Conservation (phyloP, 768 basidiomycete genomes). For the Fomitopsis serialis region DNA sequence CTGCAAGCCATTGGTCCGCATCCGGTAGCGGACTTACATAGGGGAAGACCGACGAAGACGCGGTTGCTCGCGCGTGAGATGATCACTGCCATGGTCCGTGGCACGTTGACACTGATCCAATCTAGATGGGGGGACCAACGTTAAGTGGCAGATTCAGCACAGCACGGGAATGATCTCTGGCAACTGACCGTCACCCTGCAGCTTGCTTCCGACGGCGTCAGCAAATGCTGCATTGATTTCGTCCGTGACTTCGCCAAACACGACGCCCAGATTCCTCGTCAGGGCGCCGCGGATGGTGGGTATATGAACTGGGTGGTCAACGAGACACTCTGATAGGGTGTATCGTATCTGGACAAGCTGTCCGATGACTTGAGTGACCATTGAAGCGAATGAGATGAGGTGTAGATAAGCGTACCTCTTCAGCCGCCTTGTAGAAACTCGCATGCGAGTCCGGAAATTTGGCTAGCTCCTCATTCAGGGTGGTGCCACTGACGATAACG, state of each 20-base stretch:
- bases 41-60: constrained; percentile 42
- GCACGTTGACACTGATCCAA: neutral
- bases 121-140: neutral
- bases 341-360: constrained; percentile 26
- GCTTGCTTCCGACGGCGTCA: neutral
- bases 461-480: constrained; percentile 46
- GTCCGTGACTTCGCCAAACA: constrained; percentile 13
- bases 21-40: constrained; percentile 31
- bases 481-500: constrained; percentile 35
- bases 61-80: constrained; percentile 39
- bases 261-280: constrained; percentile 9
- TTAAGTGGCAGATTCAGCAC: neutral
- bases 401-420: constrained; percentile 27
- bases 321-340: constrained; percentile 24
- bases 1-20: no score
- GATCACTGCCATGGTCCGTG: constrained; percentile 16
- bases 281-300: constrained; percentile 15
- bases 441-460: constrained; percentile 40
- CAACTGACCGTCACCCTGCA: neutral
- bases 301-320: constrained; percentile 11
- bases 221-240: constrained; percentile 6
- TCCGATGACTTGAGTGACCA: neutral
- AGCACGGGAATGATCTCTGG: neutral
- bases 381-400: neutral
- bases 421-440: constrained; percentile 33